Percentiles rank a stretch among this genome's conserved stretches.
phyloP scores from a whole-genome alignment of 345 rosid species.

The Isatis tinctoria region DNA sequence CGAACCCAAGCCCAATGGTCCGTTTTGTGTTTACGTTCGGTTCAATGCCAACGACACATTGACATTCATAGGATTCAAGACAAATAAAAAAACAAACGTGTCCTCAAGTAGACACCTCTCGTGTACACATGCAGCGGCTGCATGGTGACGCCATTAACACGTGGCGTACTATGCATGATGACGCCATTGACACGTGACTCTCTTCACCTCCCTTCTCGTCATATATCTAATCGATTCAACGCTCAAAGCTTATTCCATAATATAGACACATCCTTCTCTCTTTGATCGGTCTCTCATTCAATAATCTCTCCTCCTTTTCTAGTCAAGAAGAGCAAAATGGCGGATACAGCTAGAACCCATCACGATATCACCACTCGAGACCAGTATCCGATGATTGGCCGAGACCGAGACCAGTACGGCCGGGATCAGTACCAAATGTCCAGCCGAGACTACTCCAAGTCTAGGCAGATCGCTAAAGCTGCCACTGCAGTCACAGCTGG shows the following conservation, averaged over 20 bases:
- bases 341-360: constrained; percentile 34
- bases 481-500: constrained; percentile 80
- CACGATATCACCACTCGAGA: constrained; percentile 27
- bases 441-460: constrained; percentile 32
- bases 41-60: constrained; percentile 17
- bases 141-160: constrained; percentile 31
- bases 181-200: constrained; percentile 19
- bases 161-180: constrained; percentile 23
- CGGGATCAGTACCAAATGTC: constrained; percentile 12
- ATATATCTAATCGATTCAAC: constrained; percentile 13
- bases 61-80: background rate
- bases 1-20: background rate
- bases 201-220: background rate
- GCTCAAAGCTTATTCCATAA: background rate
- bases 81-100: constrained; percentile 20
- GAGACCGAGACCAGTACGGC: constrained; percentile 45
- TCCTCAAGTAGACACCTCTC: constrained; percentile 3
- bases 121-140: constrained; percentile 31
- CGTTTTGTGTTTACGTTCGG: background rate
- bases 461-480: constrained; percentile 70
- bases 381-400: constrained; percentile 16
- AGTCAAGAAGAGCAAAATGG: constrained; percentile 5
- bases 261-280: constrained; percentile 5
- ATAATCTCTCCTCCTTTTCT: background rate
- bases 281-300: background rate